These are phyloP conservation scores for Massarina eburnea DNA, from an alignment of 2,329 filamentous ascomycete species.

Conservation along the genomic window DNA sequence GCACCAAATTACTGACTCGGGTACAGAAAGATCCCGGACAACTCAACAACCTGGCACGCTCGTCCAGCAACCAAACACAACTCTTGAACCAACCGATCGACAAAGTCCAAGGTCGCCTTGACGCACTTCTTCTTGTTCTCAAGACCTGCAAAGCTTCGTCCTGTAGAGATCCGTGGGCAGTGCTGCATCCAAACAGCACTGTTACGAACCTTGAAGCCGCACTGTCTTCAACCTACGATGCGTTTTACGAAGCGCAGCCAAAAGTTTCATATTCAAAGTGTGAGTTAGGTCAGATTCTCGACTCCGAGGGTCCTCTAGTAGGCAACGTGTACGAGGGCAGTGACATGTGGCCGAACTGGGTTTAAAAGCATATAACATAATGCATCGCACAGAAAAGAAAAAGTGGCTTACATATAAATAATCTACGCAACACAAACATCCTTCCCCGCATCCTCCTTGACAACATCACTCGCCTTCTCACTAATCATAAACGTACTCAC, in stretches of 20 bases:
- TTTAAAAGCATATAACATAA: no score
- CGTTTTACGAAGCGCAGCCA: slow-evolving; percentile 51
- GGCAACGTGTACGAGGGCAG: not conserved
- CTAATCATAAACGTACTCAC: slow-evolving; percentile 49
- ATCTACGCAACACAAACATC: slow-evolving; percentile 9
- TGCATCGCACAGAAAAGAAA: no score
- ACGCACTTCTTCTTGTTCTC: slow-evolving; percentile 61
- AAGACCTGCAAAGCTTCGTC: slow-evolving; percentile 61
- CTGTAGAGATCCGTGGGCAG: slow-evolving; percentile 60
- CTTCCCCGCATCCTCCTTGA: slow-evolving; percentile 19
- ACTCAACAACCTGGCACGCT: slow-evolving; percentile 41
- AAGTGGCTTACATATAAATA: no score
- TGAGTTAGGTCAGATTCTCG: slow-evolving; percentile 58
- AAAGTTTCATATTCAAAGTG: slow-evolving; percentile 59
- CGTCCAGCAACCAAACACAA: not conserved
- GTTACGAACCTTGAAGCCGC: slow-evolving; percentile 57
- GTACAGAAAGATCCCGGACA: slow-evolving; percentile 31
- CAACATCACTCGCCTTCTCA: slow-evolving; percentile 17
- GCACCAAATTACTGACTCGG: not conserved
- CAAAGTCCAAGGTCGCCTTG: slow-evolving; percentile 41
- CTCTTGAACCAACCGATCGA: slow-evolving; percentile 13
- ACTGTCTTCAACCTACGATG: slow-evolving; percentile 51
- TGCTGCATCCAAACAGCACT: slow-evolving; percentile 56
- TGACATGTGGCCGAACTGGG: not conserved
- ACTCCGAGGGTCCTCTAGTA: slow-evolving; percentile 54